A percentile compares a stretch with the other conserved stretches of the same genome.
Conservation (phyloP, 1,139 yeast genomes). For the Torulaspora pretoriensis region DNA sequence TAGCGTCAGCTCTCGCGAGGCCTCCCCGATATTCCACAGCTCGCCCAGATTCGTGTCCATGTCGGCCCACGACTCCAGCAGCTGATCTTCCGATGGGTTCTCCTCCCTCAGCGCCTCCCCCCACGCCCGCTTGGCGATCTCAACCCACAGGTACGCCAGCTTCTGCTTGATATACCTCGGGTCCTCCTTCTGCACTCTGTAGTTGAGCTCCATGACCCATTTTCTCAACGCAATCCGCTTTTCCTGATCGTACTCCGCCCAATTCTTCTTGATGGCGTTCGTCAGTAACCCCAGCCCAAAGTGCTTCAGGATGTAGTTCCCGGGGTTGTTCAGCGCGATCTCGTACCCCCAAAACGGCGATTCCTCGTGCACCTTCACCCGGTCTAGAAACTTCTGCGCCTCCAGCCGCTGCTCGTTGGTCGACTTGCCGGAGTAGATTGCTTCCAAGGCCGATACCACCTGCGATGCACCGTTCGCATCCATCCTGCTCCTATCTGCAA, state of each 20-base stretch:
- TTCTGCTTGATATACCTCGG: slow-evolving; percentile 91
- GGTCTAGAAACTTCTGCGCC: slow-evolving; percentile 72
- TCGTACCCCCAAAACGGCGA: slow-evolving; percentile 94
- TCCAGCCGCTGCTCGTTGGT: slow-evolving; percentile 59
- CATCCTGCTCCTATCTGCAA: slow-evolving; percentile 39
- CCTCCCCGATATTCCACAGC: slow-evolving; percentile 64
- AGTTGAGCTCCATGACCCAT: slow-evolving; percentile 80
- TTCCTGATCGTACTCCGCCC: slow-evolving; percentile 55
- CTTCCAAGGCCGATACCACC: slow-evolving; percentile 70
- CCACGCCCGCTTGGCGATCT: slow-evolving; percentile 90
- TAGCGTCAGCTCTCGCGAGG: slow-evolving; percentile 69
- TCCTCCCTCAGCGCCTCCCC: slow-evolving; percentile 50
- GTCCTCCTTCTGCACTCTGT: slow-evolving; percentile 55
- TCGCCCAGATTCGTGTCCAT: slow-evolving; percentile 77
- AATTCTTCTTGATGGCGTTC: slow-evolving; percentile 58
- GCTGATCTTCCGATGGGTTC: slow-evolving; percentile 42
- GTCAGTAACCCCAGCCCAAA: slow-evolving; percentile 82
- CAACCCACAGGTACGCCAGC: slow-evolving; percentile 85
- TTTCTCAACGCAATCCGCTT: slow-evolving; percentile 65
- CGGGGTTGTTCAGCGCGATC: slow-evolving; percentile 62
- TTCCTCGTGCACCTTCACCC: slow-evolving; percentile 70
- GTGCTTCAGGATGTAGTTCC: slow-evolving; percentile 74
- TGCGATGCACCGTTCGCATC: slow-evolving; percentile 62
- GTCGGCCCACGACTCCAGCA: slow-evolving; percentile 74
- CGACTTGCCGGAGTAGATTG: slow-evolving; percentile 71